A percentile compares a stretch with the other conserved stretches of the same genome.
These are phyloP conservation scores for Solanum neorickii DNA, from an alignment of 257 asterid species.

Conservation along the genomic window DNA sequence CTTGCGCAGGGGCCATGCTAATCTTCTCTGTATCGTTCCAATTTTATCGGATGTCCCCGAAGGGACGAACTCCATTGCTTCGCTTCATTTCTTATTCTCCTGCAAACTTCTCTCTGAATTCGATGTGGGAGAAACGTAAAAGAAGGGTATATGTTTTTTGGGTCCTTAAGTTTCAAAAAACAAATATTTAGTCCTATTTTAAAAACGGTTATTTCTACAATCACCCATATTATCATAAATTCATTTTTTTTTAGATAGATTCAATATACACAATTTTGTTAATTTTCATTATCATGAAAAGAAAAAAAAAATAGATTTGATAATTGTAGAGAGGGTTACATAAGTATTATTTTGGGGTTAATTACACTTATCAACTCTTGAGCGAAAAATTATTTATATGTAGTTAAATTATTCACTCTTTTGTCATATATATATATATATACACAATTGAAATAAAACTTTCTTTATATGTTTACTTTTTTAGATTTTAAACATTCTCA, in stretches of 20 bases:
- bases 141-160: background rate
- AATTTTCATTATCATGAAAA: no score
- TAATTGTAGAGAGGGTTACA: background rate
- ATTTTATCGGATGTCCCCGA: conserved; percentile 16
- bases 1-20: conserved; percentile 15
- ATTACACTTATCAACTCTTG: no score
- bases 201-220: background rate
- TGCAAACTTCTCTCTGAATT: accelerated
- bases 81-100: accelerated
- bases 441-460: no score
- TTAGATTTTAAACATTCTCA: no score
- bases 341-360: no score
- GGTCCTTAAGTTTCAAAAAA: background rate
- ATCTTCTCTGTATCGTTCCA: conserved; percentile 20
- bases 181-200: background rate
- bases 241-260: no score
- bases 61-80: background rate
- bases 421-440: no score
- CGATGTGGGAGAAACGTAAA: background rate
- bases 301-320: background rate
- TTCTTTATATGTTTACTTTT: accelerated
- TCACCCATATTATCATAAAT: no score
- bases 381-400: accelerated
- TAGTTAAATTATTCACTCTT: no score
- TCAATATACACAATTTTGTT: no score